These are phyloP conservation scores for Diaporthe nobilis DNA, from an alignment of 2,329 filamentous ascomycete genomes.

Conservation along the genomic window DNA sequence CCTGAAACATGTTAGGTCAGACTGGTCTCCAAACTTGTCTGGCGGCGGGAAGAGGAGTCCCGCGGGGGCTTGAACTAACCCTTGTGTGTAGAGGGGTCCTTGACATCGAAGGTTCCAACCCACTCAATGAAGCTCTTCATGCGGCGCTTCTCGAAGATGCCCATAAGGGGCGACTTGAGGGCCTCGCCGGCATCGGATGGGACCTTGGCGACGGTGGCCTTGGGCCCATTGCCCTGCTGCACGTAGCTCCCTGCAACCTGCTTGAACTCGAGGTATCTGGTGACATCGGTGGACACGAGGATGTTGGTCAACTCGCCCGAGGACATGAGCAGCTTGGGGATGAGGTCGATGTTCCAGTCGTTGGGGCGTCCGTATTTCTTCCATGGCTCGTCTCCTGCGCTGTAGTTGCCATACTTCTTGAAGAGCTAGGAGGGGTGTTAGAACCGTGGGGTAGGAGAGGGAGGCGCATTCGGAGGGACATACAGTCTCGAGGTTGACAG, in stretches of 20 bases:
- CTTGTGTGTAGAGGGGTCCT: constrained; percentile 89
- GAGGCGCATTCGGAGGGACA: constrained; percentile 48
- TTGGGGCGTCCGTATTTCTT: constrained; percentile 96
- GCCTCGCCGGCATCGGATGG: constrained; percentile 94
- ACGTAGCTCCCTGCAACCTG: constrained; percentile 97
- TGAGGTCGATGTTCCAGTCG: constrained; percentile 99
- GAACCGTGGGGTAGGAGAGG: constrained; percentile 35
- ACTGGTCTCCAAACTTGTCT: neutral
- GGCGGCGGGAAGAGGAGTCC: neutral
- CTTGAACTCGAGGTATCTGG: constrained; percentile 91
- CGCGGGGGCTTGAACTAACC: constrained; percentile 69
- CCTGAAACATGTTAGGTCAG: constrained; percentile 63
- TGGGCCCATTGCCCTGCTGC: constrained; percentile 85
- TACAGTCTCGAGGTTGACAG: constrained; percentile 95
- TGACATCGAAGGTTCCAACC: constrained; percentile 87
- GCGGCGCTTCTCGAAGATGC: constrained; percentile 96
- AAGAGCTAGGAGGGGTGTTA: constrained; percentile 76
- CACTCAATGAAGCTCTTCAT: constrained; percentile 98
- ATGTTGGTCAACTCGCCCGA: constrained; percentile 99
- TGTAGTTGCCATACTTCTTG: constrained; percentile 93
- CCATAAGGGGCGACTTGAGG: constrained; percentile 93
- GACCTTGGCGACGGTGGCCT: constrained; percentile 96
- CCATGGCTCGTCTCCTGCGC: constrained; percentile 89
- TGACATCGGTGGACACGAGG: constrained; percentile 94
- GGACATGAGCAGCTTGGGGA: constrained; percentile 98